Conservation (phyloP, 1,284 basidiomycete genomes). For the Apiotrichum mycotoxinovorans region DNA sequence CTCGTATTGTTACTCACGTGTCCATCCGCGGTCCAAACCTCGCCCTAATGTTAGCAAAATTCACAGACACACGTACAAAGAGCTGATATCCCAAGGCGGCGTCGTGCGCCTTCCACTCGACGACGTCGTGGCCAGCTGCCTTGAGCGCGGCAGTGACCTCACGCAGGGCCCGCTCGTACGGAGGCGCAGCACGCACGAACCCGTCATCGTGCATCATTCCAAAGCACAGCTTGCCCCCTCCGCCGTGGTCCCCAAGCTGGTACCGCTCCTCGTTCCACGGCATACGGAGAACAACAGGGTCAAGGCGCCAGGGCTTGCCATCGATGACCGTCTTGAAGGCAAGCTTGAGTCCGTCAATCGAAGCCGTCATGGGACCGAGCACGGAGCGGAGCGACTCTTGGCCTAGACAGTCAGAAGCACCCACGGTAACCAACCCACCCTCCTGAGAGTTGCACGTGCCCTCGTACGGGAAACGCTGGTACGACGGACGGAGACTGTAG, state of each 20-base stretch:
- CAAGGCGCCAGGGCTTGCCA: slow-evolving; percentile 57
- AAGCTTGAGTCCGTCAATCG: slow-evolving; percentile 58
- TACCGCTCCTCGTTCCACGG: slow-evolving; percentile 57
- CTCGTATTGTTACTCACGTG: background rate
- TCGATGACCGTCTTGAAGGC: slow-evolving; percentile 50
- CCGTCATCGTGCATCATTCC: slow-evolving; percentile 58
- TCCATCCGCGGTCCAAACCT: background rate
- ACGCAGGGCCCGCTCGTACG: slow-evolving; percentile 62
- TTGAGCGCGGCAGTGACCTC: slow-evolving; percentile 59
- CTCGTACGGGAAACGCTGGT: slow-evolving; percentile 17
- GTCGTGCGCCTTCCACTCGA: slow-evolving; percentile 41
- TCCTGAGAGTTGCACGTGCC: slow-evolving; percentile 55
- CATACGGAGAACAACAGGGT: slow-evolving; percentile 60
- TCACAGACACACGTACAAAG: background rate
- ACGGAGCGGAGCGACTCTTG: slow-evolving; percentile 60
- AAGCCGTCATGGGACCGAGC: slow-evolving; percentile 63
- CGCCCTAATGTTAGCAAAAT: slow-evolving; percentile 10
- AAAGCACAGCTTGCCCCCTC: slow-evolving; percentile 56
- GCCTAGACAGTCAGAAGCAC: slow-evolving; percentile 35
- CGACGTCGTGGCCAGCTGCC: slow-evolving; percentile 61
- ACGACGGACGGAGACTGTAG: slow-evolving; percentile 15
- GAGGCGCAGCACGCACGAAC: slow-evolving; percentile 63
- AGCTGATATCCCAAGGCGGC: slow-evolving; percentile 2
- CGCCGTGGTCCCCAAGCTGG: slow-evolving; percentile 33
- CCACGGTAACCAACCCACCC: slow-evolving; percentile 35